phyloP scores from a whole-genome alignment of 2,329 filamentous ascomycete genomes.

The Paraphaeosphaeria minitans region DNA sequence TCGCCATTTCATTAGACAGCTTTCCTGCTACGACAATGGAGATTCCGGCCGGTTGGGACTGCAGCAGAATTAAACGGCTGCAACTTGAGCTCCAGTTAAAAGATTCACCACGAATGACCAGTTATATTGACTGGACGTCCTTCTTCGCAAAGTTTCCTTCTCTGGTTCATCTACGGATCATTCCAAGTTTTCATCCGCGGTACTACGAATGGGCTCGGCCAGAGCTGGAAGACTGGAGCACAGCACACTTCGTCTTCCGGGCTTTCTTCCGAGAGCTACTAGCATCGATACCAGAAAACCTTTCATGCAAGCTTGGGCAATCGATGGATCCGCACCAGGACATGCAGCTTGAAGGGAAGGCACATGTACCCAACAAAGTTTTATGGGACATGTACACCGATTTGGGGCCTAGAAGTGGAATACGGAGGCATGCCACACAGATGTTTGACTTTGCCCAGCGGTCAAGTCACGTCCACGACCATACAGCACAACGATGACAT shows the following conservation, averaged over 20 bases:
- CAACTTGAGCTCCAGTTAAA: slow-evolving; percentile 38
- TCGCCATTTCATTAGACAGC: slow-evolving; percentile 34
- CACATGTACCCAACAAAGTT: slow-evolving; percentile 14
- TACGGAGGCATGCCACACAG: slow-evolving; percentile 4
- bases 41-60: slow-evolving; percentile 33
- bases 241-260: slow-evolving; percentile 33
- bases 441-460: slow-evolving; percentile 6
- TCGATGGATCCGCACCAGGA: slow-evolving; percentile 16
- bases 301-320: slow-evolving; percentile 27
- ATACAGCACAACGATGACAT: background rate
- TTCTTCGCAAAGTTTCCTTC: slow-evolving; percentile 31
- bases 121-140: slow-evolving; percentile 35
- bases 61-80: slow-evolving; percentile 27
- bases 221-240: slow-evolving; percentile 29
- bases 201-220: slow-evolving; percentile 38
- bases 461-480: background rate
- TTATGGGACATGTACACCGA: slow-evolving; percentile 32
- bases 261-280: slow-evolving; percentile 37
- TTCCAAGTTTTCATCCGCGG: slow-evolving; percentile 32
- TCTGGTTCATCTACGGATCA: slow-evolving; percentile 29
- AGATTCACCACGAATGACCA: slow-evolving; percentile 39
- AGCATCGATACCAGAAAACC: slow-evolving; percentile 23
- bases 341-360: slow-evolving; percentile 24
- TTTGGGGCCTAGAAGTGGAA: slow-evolving; percentile 16
- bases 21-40: slow-evolving; percentile 28